These are phyloP conservation scores for Huntiella decipiens DNA, from an alignment of 2,329 filamentous ascomycete species.

Conservation along the genomic window DNA sequence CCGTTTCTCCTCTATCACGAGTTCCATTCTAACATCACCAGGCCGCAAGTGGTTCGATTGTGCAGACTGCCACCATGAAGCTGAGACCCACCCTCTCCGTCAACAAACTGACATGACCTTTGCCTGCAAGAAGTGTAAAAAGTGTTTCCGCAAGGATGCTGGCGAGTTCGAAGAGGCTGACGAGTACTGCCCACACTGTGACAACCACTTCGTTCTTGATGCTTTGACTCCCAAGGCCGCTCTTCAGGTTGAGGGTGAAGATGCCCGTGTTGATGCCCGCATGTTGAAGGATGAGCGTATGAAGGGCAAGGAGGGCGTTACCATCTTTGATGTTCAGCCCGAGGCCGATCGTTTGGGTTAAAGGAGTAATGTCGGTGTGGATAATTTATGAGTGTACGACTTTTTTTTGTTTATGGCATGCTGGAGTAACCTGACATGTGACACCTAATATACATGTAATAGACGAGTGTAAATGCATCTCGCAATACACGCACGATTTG, in stretches of 20 bases:
- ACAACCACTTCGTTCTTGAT: slow-evolving; percentile 94
- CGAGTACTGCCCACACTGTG: slow-evolving; percentile 97
- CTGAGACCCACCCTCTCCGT: slow-evolving; percentile 54
- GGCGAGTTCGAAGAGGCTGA: slow-evolving; percentile 88
- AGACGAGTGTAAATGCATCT: too few relatives aligned
- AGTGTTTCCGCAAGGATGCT: slow-evolving; percentile 90
- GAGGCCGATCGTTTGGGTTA: slow-evolving; percentile 61
- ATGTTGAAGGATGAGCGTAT: slow-evolving; percentile 88
- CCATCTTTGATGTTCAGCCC: slow-evolving; percentile 59
- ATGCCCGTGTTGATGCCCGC: slow-evolving; percentile 64
- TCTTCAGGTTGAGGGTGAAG: slow-evolving; percentile 77
- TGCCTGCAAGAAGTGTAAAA: slow-evolving; percentile 97
- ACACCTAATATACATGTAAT: too few relatives aligned
- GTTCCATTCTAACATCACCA: slow-evolving; percentile 18
- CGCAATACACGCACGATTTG: too few relatives aligned
- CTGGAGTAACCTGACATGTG: neutral
- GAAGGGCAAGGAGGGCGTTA: slow-evolving; percentile 35
- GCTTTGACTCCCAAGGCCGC: slow-evolving; percentile 67
- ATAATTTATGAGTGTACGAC: slow-evolving; percentile 9
- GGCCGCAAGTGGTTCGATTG: slow-evolving; percentile 98
- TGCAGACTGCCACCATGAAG: slow-evolving; percentile 77
- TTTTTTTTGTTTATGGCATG: slow-evolving; percentile 3
- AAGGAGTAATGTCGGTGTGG: slow-evolving; percentile 13
- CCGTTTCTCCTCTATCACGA: neutral
- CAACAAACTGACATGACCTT: slow-evolving; percentile 80